Base-by-base conservation (phyloP, 257 asterid species). In the Solanum megistacrolobum region DNA sequence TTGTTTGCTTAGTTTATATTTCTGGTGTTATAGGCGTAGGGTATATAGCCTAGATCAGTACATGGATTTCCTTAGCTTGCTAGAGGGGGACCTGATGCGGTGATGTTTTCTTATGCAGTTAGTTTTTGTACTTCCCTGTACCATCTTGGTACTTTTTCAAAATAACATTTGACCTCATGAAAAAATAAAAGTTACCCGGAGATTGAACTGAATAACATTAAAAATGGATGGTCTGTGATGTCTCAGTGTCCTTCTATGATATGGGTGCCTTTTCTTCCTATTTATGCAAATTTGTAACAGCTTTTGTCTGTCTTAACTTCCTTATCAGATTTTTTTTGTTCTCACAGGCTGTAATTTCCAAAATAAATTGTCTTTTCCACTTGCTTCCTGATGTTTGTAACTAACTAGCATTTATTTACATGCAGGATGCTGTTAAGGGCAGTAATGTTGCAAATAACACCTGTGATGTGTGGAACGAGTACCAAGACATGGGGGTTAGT, bases 391-490 rank as follows among this genome's bases (percentile, higher is more conserved):
- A 16, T 46, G 41, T 27, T 72, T 13, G 38, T 27, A 86, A 73
- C 5, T 86, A 60, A 86, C 71, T 72, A n/a, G 74, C 87, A 20
- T 21, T 34, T 85, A 27, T 75, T 88, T 20, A 27, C 52, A 41
- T 91, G 92, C 94, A 97, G 98, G 98, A 87, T 92, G 96, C 98
- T 69, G 91, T 93, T 7, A 96, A 95, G 93, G 98, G 98, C 71
- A 90, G 90, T 69, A 96, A 91, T 86, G 74, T 96, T n/a, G 96
- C 91, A 36, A 95, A 93, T 78, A 89, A 88, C 85, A 92, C 94
- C 8, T 96, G 98, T 88, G 98, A 95, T 91, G 98, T 95, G 87
- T 96, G 98, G 98, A 96, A 96, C 4, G 98, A 96, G 92, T 96
- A 96, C 89, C 96, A 93, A 82, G 98, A 96, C 86, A 95, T 96